Evolutionary conservation across 768 basidiomycete genomes (phyloP).

Genomic region (Suillus paluster): DNA sequence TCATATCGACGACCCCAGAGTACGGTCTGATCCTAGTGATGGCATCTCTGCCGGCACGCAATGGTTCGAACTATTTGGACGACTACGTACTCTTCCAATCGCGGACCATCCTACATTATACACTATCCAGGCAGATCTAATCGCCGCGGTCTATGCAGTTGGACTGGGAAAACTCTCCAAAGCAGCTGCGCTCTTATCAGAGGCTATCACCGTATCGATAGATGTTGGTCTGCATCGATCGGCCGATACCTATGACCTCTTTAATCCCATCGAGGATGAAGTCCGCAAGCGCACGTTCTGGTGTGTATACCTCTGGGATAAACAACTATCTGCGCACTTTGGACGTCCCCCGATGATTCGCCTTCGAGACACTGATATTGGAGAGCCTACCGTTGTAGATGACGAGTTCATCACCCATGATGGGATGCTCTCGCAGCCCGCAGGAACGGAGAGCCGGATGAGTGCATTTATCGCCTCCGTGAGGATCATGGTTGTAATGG

Average conservation of each 20-base stretch:
- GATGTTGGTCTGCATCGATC: conserved; percentile 91
- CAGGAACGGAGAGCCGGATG: conserved; percentile 76
- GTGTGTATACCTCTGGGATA: conserved; percentile 97
- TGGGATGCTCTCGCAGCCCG: conserved; percentile 64
- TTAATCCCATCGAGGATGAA: conserved; percentile 89
- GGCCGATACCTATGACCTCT: conserved; percentile 83
- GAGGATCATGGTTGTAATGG: conserved; percentile 85
- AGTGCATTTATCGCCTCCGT: conserved; percentile 79
- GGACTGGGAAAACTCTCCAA: conserved; percentile 88
- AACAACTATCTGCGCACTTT: conserved; percentile 88
- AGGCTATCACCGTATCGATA: conserved; percentile 84
- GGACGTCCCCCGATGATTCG: conserved; percentile 88
- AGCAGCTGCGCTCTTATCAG: conserved; percentile 84
- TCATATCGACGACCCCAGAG: conserved; percentile 91
- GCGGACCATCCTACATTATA: conserved; percentile 90
- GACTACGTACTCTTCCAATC: conserved; percentile 85
- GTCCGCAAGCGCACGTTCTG: conserved; percentile 94
- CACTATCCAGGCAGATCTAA: conserved; percentile 88
- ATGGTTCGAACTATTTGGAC: conserved; percentile 89
- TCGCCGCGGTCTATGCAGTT: conserved; percentile 92
- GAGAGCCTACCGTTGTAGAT: conserved; percentile 83
- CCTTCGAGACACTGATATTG: conserved; percentile 89
- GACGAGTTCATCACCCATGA: conserved; percentile 89
- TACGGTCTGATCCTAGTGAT: conserved; percentile 80
- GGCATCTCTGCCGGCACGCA: conserved; percentile 88